Evolutionary conservation across 257 asterid genomes (phyloP), one percentile per base, ranked within the genome.

Genomic region (Nicotiana attenuata): DNA sequence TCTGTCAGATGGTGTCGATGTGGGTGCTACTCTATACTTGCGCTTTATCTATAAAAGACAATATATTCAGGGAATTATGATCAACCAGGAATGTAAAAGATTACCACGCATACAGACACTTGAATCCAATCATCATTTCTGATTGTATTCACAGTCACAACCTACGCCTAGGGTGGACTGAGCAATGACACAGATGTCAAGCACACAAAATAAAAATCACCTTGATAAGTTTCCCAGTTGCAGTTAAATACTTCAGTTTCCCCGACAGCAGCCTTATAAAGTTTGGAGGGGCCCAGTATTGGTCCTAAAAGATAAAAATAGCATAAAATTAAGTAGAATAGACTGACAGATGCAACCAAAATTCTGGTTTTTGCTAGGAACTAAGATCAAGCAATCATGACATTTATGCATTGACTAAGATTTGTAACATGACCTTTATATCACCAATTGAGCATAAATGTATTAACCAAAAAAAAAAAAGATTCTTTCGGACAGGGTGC

Each of bases 231-330:
- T 85, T 82, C 82, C 92, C 85, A 20, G 64, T 85, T 65, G 89
- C 87, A 84, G 88, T 84, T 86, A 91, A 45, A 78, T 84, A 87
- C 87, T 90, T 88, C 88, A 89, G 80, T 73, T 90, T 88, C 19
- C 83, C 87, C 16, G 91, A 85, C 60, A 89, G 78, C 65, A 89
- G 81, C 87, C 91, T 87, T 82, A 80, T 90, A 71, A 91, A 90
- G 83, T 87, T 89, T 78, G 91, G 89, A 65, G 92, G 91, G 24
- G 92, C 90, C 89, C 90, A 89, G 69, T 87, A 89, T 84, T 87
- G 92, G 45, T 85, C 90, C 92, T 90, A 79, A 50, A 66, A 69
- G 50, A 59, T 26, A 33, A 19, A 52, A 38, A 29, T 16, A 60
- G 50, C 38, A 15, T 28, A 47, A 26, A 20, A 31, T 24, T 22